Evolutionary conservation across 1,284 basidiomycete species (phyloP).

Genomic region (Cutaneotrichosporon sp.): DNA sequence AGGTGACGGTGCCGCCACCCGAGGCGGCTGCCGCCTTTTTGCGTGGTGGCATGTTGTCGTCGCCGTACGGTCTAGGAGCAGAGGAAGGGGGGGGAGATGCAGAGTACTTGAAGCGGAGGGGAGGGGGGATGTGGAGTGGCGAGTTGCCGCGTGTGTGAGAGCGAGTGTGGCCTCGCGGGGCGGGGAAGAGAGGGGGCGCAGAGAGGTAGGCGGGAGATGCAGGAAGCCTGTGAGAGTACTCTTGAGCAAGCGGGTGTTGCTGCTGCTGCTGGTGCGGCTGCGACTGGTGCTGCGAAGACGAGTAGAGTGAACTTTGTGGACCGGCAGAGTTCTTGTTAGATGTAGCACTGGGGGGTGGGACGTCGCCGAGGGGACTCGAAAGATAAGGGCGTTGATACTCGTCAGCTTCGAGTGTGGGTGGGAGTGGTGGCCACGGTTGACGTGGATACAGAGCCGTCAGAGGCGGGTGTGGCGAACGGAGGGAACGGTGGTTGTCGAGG

Average conservation of each 20-base stretch:
- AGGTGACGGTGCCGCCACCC: slow-evolving; percentile 17
- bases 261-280: not conserved
- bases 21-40: slow-evolving; percentile 29
- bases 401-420: slow-evolving; percentile 4
- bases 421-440: slow-evolving; percentile 18
- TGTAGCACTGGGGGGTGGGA: slow-evolving; percentile 4
- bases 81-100: slow-evolving; percentile 22
- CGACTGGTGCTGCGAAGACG: slow-evolving; percentile 2
- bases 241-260: not conserved
- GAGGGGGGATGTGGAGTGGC: slow-evolving; percentile 37
- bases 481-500: slow-evolving; percentile 25
- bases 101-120: slow-evolving; percentile 41
- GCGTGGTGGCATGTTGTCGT: slow-evolving; percentile 33
- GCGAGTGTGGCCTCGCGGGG: slow-evolving; percentile 2
- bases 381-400: slow-evolving; percentile 13
- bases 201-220: slow-evolving; percentile 14
- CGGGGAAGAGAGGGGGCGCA: slow-evolving; percentile 9
- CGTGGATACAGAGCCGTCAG: slow-evolving; percentile 32
- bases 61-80: not conserved
- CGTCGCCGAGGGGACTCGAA: slow-evolving; percentile 20
- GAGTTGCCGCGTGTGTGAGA: slow-evolving; percentile 14
- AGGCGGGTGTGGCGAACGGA: slow-evolving; percentile 42
- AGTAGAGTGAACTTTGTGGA: not conserved
- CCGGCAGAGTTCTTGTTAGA: not conserved
- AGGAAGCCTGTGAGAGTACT: slow-evolving; percentile 11